Conservation (phyloP, 148 eudicot genomes). For the Nepenthes mirabilis region DNA sequence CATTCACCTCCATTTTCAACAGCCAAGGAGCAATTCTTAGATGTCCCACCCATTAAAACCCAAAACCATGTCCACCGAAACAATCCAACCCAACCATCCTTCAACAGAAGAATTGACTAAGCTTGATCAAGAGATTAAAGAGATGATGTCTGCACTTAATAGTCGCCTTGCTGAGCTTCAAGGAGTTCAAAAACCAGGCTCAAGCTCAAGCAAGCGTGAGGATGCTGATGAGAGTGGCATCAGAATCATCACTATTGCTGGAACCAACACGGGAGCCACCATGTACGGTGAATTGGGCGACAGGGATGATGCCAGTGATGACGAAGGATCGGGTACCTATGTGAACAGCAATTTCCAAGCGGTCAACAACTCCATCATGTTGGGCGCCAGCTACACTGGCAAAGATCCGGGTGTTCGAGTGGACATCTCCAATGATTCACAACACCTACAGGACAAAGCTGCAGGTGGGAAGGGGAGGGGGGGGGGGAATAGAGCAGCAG, state of each 20-base stretch:
- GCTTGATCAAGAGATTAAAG: slow-evolving; percentile 39
- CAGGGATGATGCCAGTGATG: slow-evolving; percentile 7
- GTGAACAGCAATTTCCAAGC: slow-evolving; percentile 81
- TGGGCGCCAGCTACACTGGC: slow-evolving; percentile 44
- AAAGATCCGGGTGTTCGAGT: slow-evolving; percentile 86
- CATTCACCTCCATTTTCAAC: no score
- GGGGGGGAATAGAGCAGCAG: background rate
- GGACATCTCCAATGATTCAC: slow-evolving; percentile 24
- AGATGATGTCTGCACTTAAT: slow-evolving; percentile 42
- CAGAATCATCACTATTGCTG: slow-evolving; percentile 55
- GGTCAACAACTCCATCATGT: slow-evolving; percentile 77
- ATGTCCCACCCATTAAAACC: background rate
- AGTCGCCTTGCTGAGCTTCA: slow-evolving; percentile 35
- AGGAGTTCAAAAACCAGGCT: slow-evolving; percentile 23
- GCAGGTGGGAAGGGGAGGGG: background rate
- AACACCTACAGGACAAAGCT: background rate
- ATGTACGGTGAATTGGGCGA: slow-evolving; percentile 49
- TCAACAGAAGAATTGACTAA: no score
- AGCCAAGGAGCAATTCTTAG: no score
- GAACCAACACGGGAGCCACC: slow-evolving; percentile 67
- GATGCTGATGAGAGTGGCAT: slow-evolving; percentile 32
- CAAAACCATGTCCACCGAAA: background rate
- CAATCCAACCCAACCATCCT: background rate
- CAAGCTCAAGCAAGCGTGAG: slow-evolving; percentile 14
- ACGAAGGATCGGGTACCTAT: slow-evolving; percentile 29